Base-by-base conservation (phyloP, 108 stramenopile genomes). In the Fistulifera pelliculosa region DNA sequence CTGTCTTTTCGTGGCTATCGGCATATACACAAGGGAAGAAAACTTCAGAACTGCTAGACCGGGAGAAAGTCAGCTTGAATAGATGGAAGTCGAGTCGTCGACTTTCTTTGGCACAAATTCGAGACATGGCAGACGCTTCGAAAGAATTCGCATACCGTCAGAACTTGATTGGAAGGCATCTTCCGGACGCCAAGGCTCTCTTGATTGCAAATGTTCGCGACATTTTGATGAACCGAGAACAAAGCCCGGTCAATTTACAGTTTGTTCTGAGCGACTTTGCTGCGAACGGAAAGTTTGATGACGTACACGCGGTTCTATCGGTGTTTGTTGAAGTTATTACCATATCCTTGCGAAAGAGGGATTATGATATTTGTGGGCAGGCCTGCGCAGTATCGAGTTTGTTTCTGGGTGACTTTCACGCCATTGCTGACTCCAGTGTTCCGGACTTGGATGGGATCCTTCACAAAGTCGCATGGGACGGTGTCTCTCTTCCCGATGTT, bases 51-150 rank as follows among this genome's bases (percentile, higher is more conserved):
- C 5, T 70, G n/a, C 7, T 16, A 15, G 41, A 45, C 27, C 40
- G 40, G 43, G 49, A 61, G n/a, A 19, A 52, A 27, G n/a, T 27
- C 14, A 70, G 70, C 16, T 52, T 89, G 6, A 25, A 54, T 17
- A 41, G 42, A 17, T 90, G 81, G 81, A 73, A 74, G 48, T 41
- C 48, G 18, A 27, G 55, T 10, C 54, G 47, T 10, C 52, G 81
- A 21, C 52, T 83, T 1, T 77, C 74, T 0, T 28, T 85, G 25
- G 62, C 64, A 27, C 47, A 80, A 40, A 69, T 90, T 51, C 78
- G 82, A 39, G 21, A 53, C 19, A 23, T 61, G 22, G 56, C 82
- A 18, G 73, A 83, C 65, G 68, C 85, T 13, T 49, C 59, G 7
- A 53, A 47, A 41, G 85, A 82, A 44, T 69, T 70, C 27, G 31